Conservation (phyloP, 306 rosid species). For the Carpinus viminea region DNA sequence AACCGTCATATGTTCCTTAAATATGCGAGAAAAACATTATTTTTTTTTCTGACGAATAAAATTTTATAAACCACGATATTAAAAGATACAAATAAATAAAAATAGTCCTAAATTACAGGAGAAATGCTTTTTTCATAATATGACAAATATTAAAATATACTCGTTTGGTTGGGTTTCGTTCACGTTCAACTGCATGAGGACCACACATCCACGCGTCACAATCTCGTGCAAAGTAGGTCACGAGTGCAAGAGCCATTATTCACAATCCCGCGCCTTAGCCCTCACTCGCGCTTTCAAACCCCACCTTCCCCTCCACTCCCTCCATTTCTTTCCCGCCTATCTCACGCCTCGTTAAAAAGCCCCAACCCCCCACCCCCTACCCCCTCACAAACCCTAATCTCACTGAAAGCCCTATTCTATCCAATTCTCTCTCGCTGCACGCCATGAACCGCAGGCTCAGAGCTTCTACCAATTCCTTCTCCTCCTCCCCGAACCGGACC, state of each 20-base stretch:
- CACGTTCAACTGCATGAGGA: background rate
- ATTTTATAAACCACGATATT: too few relatives aligned
- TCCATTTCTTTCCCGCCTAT: conserved; percentile 45
- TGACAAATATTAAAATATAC: too few relatives aligned
- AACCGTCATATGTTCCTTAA: too few relatives aligned
- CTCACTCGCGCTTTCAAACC: conserved; percentile 9
- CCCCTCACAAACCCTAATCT: background rate
- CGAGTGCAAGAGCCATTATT: background rate
- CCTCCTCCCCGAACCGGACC: conserved; percentile 16
- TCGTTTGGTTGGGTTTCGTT: too few relatives aligned
- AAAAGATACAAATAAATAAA: too few relatives aligned
- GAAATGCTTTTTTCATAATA: too few relatives aligned
- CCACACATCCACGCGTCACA: conserved; percentile 2
- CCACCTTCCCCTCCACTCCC: conserved; percentile 21
- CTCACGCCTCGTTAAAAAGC: conserved; percentile 38
- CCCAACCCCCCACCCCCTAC: conserved; percentile 21
- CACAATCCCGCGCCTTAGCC: background rate
- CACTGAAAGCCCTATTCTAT: conserved; percentile 2
- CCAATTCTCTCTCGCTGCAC: background rate
- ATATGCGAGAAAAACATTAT: too few relatives aligned
- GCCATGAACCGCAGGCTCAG: conserved; percentile 62
- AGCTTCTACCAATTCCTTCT: conserved; percentile 15
- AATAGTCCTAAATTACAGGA: too few relatives aligned
- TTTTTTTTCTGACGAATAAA: too few relatives aligned
- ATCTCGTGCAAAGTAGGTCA: background rate